Base-by-base conservation (phyloP, 331 rosid species). In the Pyracantha coccinea region DNA sequence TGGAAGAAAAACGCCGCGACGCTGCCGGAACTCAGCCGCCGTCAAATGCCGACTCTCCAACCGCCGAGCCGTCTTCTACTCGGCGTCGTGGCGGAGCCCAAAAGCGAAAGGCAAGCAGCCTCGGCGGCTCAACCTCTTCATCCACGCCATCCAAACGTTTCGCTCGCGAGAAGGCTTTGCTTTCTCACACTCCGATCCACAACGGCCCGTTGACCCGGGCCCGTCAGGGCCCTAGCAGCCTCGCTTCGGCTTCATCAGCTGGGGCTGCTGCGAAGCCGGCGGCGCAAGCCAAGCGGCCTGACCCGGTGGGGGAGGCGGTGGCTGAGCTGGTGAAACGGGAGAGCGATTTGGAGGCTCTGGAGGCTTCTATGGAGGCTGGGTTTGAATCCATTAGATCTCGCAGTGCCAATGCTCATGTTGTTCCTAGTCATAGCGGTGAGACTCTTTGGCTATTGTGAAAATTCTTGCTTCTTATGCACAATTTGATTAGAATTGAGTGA, bases 351-450 rank as follows among this genome's bases (percentile, higher is more conserved):
- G 86, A 83, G 86, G 88, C 87, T 68, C 71, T 93, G 80, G 92
- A 86, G 77, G 93, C 96, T 64, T 72, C 78, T 58, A 79, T 90
- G 77, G 97, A 86, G 77, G 90, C 90, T 65, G 87, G 86, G 58
- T 90, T 87, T 61, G 91, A 90, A 82, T 83, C 89, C 55, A 69
- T 89, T 83, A 88, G 92, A 93, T 90, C 97, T 86, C 96, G 98
- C 19, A 81, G 80, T 75, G 66, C 82, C 72, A 84, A 82, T 77
- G 88, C 82, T 73, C 98, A 93, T 21, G 97, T 83, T 4, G 89
- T 90, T 77, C 98, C 98, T 24, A 89, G 77, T 86, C 96, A 93
- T 80, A 88, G 97, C n/a, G 98, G 98, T 93, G 83, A 87, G 92
- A 72, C 38, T 73, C 23, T 41, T 73, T 70, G 21, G 60, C 41